These are phyloP conservation scores for Kuraishia ogatae DNA, from an alignment of 805 yeast species.

Conservation along the genomic window DNA sequence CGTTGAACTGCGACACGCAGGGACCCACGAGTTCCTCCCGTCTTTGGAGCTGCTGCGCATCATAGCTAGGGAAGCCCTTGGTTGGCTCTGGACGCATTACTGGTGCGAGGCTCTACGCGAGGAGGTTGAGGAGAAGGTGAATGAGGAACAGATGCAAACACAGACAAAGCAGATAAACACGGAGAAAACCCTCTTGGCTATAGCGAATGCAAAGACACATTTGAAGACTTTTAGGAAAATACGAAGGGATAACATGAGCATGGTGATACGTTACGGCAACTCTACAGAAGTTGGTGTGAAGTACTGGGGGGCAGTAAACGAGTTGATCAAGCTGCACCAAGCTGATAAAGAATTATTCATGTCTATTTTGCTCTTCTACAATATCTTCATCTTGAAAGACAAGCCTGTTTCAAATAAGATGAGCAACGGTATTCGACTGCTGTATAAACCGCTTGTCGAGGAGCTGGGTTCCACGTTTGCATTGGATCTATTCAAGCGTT, in stretches of 20 bases:
- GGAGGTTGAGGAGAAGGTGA: slow-evolving; percentile 9
- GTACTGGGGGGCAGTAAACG: slow-evolving; percentile 31
- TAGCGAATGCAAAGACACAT: slow-evolving; percentile 19
- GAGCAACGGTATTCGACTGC: slow-evolving; percentile 16
- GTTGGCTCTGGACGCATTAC: slow-evolving; percentile 67
- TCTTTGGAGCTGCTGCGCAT: slow-evolving; percentile 56
- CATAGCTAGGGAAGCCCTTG: slow-evolving; percentile 51
- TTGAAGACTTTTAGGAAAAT: slow-evolving; percentile 41
- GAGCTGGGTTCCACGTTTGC: slow-evolving; percentile 12
- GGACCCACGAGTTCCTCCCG: slow-evolving; percentile 86
- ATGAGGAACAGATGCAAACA: slow-evolving; percentile 8
- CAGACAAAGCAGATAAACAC: slow-evolving; percentile 1
- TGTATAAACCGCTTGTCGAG: slow-evolving; percentile 21
- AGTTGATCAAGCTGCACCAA: slow-evolving; percentile 10
- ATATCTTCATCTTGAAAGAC: slow-evolving; percentile 22
- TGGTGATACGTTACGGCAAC: slow-evolving; percentile 32
- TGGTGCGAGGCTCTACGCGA: slow-evolving; percentile 43
- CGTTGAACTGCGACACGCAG: slow-evolving; percentile 84
- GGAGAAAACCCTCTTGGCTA: neutral
- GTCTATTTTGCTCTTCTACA: slow-evolving; percentile 19
- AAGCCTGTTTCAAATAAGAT: slow-evolving; percentile 15
- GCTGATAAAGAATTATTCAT: slow-evolving; percentile 13
- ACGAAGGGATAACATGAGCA: slow-evolving; percentile 34
- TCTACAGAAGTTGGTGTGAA: slow-evolving; percentile 30
- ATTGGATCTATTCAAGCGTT: slow-evolving; percentile 8